phyloP scores from a whole-genome alignment of 768 basidiomycete species.

The Gloeopeniophorella convolvens region DNA sequence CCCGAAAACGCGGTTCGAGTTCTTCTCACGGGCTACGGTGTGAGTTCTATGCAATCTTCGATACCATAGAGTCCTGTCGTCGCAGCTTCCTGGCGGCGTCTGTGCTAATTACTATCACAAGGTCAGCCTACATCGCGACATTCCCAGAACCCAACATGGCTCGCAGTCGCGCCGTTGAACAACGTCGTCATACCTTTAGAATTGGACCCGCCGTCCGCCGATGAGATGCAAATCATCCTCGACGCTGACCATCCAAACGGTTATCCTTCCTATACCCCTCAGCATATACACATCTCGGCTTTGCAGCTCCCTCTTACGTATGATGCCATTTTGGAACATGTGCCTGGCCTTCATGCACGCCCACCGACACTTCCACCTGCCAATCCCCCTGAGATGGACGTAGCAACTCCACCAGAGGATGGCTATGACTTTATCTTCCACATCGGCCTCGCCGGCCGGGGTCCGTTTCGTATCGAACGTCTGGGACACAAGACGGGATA shows the following conservation, averaged over 20 bases:
- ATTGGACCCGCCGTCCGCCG: conserved; percentile 19
- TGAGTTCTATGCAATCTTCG: conserved; percentile 28
- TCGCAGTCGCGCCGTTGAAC: conserved; percentile 58
- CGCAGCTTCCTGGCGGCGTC: neutral
- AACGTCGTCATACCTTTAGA: conserved; percentile 38
- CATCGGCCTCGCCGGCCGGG: conserved; percentile 64
- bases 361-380: conserved; percentile 40
- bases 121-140: conserved; percentile 24
- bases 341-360: conserved; percentile 52
- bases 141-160: conserved; percentile 60
- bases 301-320: conserved; percentile 57
- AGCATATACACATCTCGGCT: conserved; percentile 54
- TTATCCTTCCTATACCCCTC: conserved; percentile 8
- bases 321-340: conserved; percentile 44
- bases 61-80: neutral
- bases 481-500: conserved; percentile 63
- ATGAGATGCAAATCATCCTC: conserved; percentile 18
- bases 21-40: conserved; percentile 47
- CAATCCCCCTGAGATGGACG: conserved; percentile 29
- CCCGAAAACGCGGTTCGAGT: conserved; percentile 32
- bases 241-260: conserved; percentile 18
- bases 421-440: conserved; percentile 72
- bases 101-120: conserved; percentile 17
- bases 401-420: conserved; percentile 36
- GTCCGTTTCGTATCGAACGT: conserved; percentile 60